These are phyloP conservation scores for Talaromyces sp. DNA, from an alignment of 2,329 filamentous ascomycete genomes.

Conservation along the genomic window DNA sequence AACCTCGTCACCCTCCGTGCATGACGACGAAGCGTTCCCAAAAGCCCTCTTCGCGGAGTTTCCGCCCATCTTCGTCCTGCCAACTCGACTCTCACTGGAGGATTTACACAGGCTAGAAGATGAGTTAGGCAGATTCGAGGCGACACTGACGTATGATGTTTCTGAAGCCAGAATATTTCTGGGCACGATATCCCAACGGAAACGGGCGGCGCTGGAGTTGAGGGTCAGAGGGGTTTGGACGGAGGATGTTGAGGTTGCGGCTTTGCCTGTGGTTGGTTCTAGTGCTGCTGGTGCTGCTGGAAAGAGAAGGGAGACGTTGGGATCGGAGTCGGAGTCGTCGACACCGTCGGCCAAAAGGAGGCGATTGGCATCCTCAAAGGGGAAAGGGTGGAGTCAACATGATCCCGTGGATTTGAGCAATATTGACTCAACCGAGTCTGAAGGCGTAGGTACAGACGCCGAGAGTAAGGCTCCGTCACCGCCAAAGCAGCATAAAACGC, in stretches of 20 bases:
- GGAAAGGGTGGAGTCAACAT: slow-evolving; percentile 3
- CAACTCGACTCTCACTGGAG: slow-evolving; percentile 63
- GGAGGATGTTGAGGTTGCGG: slow-evolving; percentile 29
- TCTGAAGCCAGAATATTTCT: slow-evolving; percentile 71
- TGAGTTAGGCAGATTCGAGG: slow-evolving; percentile 53
- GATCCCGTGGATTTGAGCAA: slow-evolving; percentile 29
- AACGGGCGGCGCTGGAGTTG: slow-evolving; percentile 74
- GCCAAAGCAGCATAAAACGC: slow-evolving; percentile 24
- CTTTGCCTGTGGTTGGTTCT: neutral
- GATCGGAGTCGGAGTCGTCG: neutral
- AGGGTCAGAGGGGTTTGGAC: slow-evolving; percentile 61
- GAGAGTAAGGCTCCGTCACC: neutral
- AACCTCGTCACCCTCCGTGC: slow-evolving; percentile 10
- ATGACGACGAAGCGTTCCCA: neutral
- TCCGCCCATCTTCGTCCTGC: slow-evolving; percentile 70
- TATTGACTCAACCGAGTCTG: slow-evolving; percentile 33
- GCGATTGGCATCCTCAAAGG: slow-evolving; percentile 19
- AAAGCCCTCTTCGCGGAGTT: slow-evolving; percentile 32
- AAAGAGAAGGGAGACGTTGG: neutral
- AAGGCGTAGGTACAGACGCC: slow-evolving; percentile 15
- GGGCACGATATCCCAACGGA: slow-evolving; percentile 66
- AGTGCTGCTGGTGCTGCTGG: neutral
- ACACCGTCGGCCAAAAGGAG: slow-evolving; percentile 29
- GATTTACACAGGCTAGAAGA: slow-evolving; percentile 64
- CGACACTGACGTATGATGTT: slow-evolving; percentile 66